These are phyloP conservation scores for Ammopiptanthus mongolicus DNA, from an alignment of 306 rosid species.

Conservation along the genomic window DNA sequence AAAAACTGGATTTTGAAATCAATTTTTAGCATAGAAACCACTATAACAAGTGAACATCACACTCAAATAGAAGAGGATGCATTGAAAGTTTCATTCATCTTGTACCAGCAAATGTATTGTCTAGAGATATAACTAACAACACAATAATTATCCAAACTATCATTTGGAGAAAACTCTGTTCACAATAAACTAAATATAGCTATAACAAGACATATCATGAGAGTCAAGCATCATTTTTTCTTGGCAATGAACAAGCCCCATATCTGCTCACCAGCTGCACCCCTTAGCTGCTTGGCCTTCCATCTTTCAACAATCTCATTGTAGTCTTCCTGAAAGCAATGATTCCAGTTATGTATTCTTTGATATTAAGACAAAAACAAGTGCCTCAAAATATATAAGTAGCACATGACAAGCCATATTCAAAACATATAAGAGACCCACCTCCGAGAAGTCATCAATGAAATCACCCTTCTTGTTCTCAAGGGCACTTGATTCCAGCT, in stretches of 20 bases:
- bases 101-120: background rate
- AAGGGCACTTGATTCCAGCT: constrained; percentile 51
- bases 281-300: constrained; percentile 56
- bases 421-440: constrained; percentile 17
- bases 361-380: background rate
- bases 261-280: constrained; percentile 53
- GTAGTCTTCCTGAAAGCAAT: constrained; percentile 45
- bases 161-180: background rate
- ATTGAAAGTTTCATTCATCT: background rate
- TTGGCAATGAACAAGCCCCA: constrained; percentile 74
- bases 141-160: background rate
- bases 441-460: constrained; percentile 70
- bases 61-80: background rate
- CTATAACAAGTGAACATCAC: background rate
- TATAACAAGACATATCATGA: background rate
- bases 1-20: background rate
- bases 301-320: constrained; percentile 50
- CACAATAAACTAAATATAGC: background rate
- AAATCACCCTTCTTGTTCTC: constrained; percentile 63
- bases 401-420: background rate
- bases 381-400: background rate
- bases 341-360: background rate
- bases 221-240: constrained; percentile 44
- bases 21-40: background rate
- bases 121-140: background rate